A percentile compares a stretch with the other conserved stretches of the same genome.
Conservation (phyloP, 2,329 filamentous ascomycete species). For the Sporothrix brunneoviolacea region DNA sequence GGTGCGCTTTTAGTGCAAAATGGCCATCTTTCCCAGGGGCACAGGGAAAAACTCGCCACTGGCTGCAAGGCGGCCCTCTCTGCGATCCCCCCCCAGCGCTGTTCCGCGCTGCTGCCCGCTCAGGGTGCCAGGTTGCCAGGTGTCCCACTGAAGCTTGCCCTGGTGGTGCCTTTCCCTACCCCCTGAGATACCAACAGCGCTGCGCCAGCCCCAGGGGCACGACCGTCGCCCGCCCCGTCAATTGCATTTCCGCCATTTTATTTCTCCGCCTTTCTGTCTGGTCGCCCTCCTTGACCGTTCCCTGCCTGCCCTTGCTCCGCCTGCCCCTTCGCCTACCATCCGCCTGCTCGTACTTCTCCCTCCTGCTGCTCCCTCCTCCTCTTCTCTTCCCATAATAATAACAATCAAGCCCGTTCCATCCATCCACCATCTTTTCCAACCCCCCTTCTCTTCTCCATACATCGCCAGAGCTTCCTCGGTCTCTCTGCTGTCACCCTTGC, state of each 20-base stretch:
- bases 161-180: neutral
- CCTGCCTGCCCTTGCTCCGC: constrained; percentile 7
- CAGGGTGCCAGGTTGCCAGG: constrained; percentile 2
- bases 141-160: neutral
- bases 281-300: neutral
- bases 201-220: too few species aligned
- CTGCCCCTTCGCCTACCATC: constrained; percentile 1
- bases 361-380: constrained; percentile 1
- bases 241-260: constrained; percentile 12
- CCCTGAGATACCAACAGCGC: too few species aligned
- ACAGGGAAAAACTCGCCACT: too few species aligned
- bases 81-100: neutral
- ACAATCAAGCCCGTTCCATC: constrained; percentile 6
- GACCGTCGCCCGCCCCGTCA: constrained; percentile 8
- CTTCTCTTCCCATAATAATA: constrained; percentile 9
- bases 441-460: constrained; percentile 10
- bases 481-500: neutral
- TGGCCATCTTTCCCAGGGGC: too few species aligned
- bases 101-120: neutral
- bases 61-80: too few species aligned
- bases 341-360: neutral
- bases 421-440: constrained; percentile 10
- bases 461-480: constrained; percentile 2
- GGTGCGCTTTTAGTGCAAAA: too few species aligned
- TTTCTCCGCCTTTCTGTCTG: neutral